Evolutionary conservation across 768 basidiomycete genomes (phyloP).

Genomic region (Gloeostereum incarnatum): DNA sequence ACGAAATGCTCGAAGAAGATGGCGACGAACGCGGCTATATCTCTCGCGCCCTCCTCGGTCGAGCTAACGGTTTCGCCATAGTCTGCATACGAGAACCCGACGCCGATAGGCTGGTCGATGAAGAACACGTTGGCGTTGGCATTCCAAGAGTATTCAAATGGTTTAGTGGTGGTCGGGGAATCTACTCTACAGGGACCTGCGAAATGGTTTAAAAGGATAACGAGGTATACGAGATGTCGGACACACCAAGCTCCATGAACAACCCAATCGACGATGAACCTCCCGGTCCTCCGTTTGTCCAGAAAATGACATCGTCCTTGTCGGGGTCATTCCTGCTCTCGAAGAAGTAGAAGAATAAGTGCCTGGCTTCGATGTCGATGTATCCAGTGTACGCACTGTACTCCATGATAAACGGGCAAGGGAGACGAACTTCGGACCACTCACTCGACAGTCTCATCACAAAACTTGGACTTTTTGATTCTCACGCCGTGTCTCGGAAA

Average conservation of each 20-base stretch:
- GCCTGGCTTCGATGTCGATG: constrained; percentile 53
- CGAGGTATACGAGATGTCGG: neutral
- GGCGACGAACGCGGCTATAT: constrained; percentile 43
- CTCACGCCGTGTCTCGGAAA: constrained; percentile 34
- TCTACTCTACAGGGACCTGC: constrained; percentile 39
- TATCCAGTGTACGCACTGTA: constrained; percentile 54
- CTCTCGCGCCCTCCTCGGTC: constrained; percentile 42
- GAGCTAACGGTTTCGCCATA: constrained; percentile 31
- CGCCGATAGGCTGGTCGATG: constrained; percentile 36
- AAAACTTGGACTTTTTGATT: constrained; percentile 29
- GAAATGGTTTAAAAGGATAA: neutral
- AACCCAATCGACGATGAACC: constrained; percentile 26
- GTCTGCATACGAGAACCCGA: constrained; percentile 37
- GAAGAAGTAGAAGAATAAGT: constrained; percentile 73
- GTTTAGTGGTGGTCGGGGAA: too few relatives aligned
- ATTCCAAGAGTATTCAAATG: constrained; percentile 45
- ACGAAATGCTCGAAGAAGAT: constrained; percentile 49
- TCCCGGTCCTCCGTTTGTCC: constrained; percentile 37
- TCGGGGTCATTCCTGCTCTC: constrained; percentile 56
- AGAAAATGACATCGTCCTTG: constrained; percentile 53
- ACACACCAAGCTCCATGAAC: constrained; percentile 40
- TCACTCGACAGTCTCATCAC: constrained; percentile 29
- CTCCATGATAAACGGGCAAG: neutral
- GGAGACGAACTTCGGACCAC: constrained; percentile 1
- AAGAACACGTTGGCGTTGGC: constrained; percentile 36